Percentiles rank a stretch among this genome's conserved stretches.
Evolutionary conservation across 176 grass and related monocot genomes (phyloP).

Genomic region (Poa pratensis): DNA sequence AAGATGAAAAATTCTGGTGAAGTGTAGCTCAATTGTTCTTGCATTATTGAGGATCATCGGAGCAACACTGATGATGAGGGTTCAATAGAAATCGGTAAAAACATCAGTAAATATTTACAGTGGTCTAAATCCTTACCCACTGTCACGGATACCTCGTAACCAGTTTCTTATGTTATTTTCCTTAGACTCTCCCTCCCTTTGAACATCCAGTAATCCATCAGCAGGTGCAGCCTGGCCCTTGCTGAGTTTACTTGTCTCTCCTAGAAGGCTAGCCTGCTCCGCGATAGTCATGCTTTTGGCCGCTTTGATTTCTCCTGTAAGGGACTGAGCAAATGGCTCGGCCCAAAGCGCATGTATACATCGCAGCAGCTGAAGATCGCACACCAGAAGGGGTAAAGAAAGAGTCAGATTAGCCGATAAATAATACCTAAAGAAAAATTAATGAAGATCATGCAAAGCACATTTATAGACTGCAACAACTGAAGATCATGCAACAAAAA

Average conservation of each 20-base stretch:
- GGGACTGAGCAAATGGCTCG: conserved; percentile 66
- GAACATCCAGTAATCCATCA: conserved; percentile 70
- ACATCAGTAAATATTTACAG: background rate
- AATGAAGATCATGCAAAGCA: conserved; percentile 44
- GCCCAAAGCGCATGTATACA: conserved; percentile 88
- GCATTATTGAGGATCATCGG: background rate
- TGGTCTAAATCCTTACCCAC: conserved; percentile 66
- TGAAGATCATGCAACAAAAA: conserved; percentile 46
- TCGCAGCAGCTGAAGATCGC: conserved; percentile 68
- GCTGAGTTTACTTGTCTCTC: conserved; percentile 75
- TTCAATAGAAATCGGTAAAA: background rate
- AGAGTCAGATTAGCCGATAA: conserved; percentile 5
- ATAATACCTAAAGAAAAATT: background rate
- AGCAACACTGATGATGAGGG: conserved; percentile 11
- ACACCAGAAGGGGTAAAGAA: conserved; percentile 19
- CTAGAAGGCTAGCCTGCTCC: conserved; percentile 87
- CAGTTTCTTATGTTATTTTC: conserved; percentile 94
- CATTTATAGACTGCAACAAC: conserved; percentile 74
- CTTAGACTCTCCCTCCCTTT: conserved; percentile 81
- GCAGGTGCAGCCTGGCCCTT: conserved; percentile 64
- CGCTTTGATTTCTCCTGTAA: conserved; percentile 69
- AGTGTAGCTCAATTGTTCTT: conserved; percentile 19
- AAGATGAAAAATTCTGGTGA: conserved; percentile 5
- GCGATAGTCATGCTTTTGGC: conserved; percentile 83
- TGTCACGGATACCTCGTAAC: conserved; percentile 93